Evolutionary conservation across 805 yeast species (phyloP), one percentile per base, ranked within the genome.

Genomic region (Candida nitratophila): DNA sequence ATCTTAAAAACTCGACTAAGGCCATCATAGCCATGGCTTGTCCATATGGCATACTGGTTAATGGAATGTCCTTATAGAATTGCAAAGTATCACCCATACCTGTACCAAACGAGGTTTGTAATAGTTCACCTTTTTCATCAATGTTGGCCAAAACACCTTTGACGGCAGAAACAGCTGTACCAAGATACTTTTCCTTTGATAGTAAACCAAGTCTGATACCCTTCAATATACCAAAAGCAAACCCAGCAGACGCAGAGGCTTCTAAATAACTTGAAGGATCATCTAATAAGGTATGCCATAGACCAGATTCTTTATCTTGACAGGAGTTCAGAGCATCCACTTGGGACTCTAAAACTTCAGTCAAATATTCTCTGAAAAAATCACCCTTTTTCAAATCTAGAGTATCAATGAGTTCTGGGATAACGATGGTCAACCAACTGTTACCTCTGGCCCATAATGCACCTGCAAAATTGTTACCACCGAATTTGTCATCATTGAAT

Each of bases 11-110:
- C 49, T 63, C 68, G 16, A 59, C 61, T 17, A 63, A 45, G 6
- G 66, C 66, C 62, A 63, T 63, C 44, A 63, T 63, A n/a, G 65
- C 68, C 66, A 63, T 60, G 10, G 67, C 67, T 45, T 62, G 66
- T 1, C 67, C 67, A 45, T 63, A 63, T 8, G 66, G 66, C 68
- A 63, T 63, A 9, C 56, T 48, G 3, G 67, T 63, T 37, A 63
- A 52, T 21, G 65, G 64, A 43, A 63, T 63, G 37, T 63, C 65
- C 47, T 54, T 60, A 45, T 63, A 63, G 36, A 60, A 63, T 47
- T 63, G 66, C 40, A 62, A 49, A 40, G 44, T 46, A 31, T 54
- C 54, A 16, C 68, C 68, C 64, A 64, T 62, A 14, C 65, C 66
- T 6, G 68, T 64, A 26, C 68, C 68, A 43, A 63, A 64, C 3